A percentile compares a stretch with the other conserved stretches of the same genome.
These are phyloP conservation scores for Ceratocystis destructans DNA, from an alignment of 2,329 filamentous ascomycete genomes.

Conservation along the genomic window DNA sequence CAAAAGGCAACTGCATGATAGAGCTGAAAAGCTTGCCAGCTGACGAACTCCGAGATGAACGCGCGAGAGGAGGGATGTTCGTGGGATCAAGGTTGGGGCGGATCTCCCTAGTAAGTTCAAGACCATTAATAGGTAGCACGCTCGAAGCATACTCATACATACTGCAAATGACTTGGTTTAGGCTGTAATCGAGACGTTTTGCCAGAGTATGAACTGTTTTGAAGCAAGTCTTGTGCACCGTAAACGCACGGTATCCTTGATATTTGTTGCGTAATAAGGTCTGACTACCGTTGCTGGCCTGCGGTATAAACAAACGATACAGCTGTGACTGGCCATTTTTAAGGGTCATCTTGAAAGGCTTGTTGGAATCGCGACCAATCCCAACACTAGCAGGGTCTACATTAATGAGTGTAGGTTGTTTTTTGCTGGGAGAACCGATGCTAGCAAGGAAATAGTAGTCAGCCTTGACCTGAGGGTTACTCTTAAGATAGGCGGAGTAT, in stretches of 20 bases:
- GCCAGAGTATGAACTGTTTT: not conserved
- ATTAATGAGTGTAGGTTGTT: not conserved
- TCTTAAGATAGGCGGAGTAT: not conserved
- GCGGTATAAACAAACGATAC: not conserved
- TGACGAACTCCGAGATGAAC: not conserved
- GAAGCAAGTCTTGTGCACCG: slow-evolving; percentile 7
- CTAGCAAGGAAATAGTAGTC: not conserved
- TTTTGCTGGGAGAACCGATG: not conserved
- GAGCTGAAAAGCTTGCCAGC: not conserved
- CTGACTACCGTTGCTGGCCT: not conserved
- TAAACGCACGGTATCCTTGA: not conserved
- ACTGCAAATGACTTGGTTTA: not conserved
- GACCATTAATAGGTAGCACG: not conserved
- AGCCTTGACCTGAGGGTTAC: not conserved
- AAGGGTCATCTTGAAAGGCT: not conserved
- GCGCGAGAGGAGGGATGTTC: not conserved
- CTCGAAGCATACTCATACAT: not conserved
- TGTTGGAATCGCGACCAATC: not conserved
- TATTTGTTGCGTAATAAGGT: not conserved
- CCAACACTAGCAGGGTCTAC: not conserved
- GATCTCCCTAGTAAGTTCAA: not conserved
- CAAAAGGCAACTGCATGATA: not conserved
- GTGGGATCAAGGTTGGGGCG: not conserved
- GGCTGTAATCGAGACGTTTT: not conserved
- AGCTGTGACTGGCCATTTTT: not conserved